These are phyloP conservation scores for Penicillium oxalicum DNA, from an alignment of 2,329 filamentous ascomycete species.

Conservation along the genomic window DNA sequence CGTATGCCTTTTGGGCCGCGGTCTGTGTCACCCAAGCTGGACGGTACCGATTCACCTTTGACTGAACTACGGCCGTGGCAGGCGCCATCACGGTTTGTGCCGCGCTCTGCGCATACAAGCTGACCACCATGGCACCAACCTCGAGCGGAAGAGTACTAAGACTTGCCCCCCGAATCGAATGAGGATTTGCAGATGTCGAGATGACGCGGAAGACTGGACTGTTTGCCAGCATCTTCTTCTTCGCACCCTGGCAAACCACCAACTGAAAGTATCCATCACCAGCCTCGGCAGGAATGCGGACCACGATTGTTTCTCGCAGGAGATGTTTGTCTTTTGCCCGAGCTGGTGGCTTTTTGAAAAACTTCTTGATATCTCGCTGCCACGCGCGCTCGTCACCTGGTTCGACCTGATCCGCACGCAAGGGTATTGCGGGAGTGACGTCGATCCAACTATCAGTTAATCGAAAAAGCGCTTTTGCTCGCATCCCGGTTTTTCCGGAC, in stretches of 20 bases:
- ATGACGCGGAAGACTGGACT: constrained; percentile 65
- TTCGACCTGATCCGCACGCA: constrained; percentile 46
- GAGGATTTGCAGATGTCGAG: constrained; percentile 57
- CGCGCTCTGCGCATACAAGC: constrained; percentile 39
- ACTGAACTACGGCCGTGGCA: constrained; percentile 21
- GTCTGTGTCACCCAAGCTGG: constrained; percentile 28
- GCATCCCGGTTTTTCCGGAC: constrained; percentile 64
- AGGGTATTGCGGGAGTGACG: constrained; percentile 55
- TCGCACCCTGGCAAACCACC: constrained; percentile 53
- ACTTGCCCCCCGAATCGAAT: constrained; percentile 59
- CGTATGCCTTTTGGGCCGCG: constrained; percentile 30
- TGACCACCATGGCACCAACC: constrained; percentile 46
- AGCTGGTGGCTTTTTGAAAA: constrained; percentile 50
- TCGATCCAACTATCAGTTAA: constrained; percentile 59
- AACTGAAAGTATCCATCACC: constrained; percentile 65
- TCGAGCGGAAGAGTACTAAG: constrained; percentile 61
- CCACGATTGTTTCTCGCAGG: constrained; percentile 57
- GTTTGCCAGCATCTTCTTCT: constrained; percentile 56
- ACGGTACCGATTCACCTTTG: constrained; percentile 22
- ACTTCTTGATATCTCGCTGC: constrained; percentile 62
- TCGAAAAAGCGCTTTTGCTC: constrained; percentile 57
- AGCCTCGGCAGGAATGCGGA: constrained; percentile 58
- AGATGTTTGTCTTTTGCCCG: constrained; percentile 46
- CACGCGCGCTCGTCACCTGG: constrained; percentile 58
- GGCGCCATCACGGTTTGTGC: constrained; percentile 22